Evolutionary conservation across 73 alveolate species (phyloP), one percentile per base, ranked within the genome.

Genomic region (Paraurostyla sp.): DNA sequence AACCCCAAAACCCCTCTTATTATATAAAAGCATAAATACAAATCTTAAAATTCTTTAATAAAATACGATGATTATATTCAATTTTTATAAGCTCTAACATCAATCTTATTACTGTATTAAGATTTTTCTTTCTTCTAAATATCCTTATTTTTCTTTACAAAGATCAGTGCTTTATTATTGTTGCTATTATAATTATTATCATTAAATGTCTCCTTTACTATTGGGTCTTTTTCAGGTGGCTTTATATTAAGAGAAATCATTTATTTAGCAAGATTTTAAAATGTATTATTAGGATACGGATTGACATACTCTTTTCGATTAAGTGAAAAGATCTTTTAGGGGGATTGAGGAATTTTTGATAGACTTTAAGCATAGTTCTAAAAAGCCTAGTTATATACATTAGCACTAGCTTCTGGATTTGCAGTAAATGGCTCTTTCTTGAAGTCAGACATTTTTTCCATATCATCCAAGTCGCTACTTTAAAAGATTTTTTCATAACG

Each of bases 351-450:
- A 15, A 6, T 65, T 65, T 38, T 65, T 18, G 82, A 3, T 15
- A 65, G 82, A 65, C 41, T 38, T 15, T 3, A 11, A 16, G 60
- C 6, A 22, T 65, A 65, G 42, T 65, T 65, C 41, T 32, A 33
- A 22, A 36, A 38, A 4, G 82, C 82, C 25, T 65, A 30, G 23
- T 65, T 65, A 40, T 65, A 65, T 11, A 65, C 82, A 36, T 65
- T 65, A 13, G 56, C 60, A 65, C 58, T 65, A 65, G 82, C 82
- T 38, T 65, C 82, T 13, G 82, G 82, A 38, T 65, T 65, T 40
- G 7, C 35, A 40, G 35, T 65, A 6, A 22, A 65, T 65, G 9
- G 25, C 18, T 15, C 16, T 65, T 65, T 22, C 6, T 38, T 65
- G 25, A 38, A 16, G 25, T 65, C 82, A 18, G 82, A 65, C 58